Evolutionary conservation across 108 stramenopile species (phyloP).

Genomic region (Aurantiochytrium sp.): DNA sequence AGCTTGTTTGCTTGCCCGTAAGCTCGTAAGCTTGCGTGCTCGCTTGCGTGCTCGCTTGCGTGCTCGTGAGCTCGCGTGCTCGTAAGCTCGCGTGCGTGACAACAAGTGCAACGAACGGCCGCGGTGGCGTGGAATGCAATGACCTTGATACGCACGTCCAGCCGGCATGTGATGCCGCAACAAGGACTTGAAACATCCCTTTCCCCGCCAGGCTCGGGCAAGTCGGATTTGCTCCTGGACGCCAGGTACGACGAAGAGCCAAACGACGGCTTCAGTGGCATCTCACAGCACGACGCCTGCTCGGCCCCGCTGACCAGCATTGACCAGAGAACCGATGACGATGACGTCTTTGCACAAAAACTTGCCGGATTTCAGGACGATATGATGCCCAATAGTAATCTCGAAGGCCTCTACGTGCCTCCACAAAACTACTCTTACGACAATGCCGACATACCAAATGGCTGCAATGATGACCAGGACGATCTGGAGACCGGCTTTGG

Average conservation of each 20-base stretch:
- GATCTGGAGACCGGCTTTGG: not conserved
- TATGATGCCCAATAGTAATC: no score
- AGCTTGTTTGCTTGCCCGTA: no score
- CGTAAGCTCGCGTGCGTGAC: not conserved
- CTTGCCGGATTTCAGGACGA: no score
- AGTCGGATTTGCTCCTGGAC: not conserved
- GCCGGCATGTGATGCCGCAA: not conserved
- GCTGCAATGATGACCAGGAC: not conserved
- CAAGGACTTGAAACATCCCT: not conserved
- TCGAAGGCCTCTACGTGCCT: no score
- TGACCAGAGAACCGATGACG: no score
- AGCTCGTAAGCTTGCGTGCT: no score
- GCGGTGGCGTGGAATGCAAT: not conserved
- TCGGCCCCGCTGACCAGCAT: no score
- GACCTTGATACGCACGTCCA: not conserved
- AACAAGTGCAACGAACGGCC: not conserved
- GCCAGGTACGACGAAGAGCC: no score
- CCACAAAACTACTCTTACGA: no score
- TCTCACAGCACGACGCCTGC: no score
- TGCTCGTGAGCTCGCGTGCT: not conserved
- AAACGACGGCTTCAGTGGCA: no score
- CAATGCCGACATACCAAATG: not conserved
- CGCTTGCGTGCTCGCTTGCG: not conserved
- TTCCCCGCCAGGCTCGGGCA: not conserved
- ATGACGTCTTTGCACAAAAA: no score